phyloP scores from a whole-genome alignment of 129 eudicot species.

The Lactuca saligna region DNA sequence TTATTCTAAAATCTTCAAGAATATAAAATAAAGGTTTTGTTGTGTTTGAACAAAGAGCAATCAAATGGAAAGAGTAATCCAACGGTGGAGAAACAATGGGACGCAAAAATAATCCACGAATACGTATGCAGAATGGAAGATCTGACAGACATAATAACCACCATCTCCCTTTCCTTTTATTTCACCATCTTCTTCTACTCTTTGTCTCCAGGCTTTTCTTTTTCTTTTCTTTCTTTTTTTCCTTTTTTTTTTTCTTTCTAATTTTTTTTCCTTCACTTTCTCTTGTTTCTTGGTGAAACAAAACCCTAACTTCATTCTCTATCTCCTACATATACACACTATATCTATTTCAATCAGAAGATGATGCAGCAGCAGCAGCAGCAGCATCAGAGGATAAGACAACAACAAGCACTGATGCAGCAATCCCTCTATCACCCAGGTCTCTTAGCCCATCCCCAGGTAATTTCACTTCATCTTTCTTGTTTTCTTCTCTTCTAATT shows the following conservation, averaged over 20 bases:
- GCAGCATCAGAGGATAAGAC: slow-evolving; percentile 53
- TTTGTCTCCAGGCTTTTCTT: slow-evolving; percentile 9
- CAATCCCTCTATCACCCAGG: slow-evolving; percentile 86
- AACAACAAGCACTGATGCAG: slow-evolving; percentile 67
- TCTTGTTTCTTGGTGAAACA: not conserved
- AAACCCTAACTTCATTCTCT: slow-evolving; percentile 36
- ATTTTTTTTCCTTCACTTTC: not conserved
- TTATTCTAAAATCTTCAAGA: no score
- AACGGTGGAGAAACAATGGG: slow-evolving; percentile 19
- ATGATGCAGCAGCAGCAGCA: slow-evolving; percentile 58
- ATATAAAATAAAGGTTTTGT: no score
- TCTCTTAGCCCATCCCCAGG: slow-evolving; percentile 64
- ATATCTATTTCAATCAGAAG: slow-evolving; percentile 4
- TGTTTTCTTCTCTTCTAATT: not conserved
- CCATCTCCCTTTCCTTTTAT: slow-evolving; percentile 31
- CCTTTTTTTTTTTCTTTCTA: not conserved
- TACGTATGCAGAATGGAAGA: slow-evolving; percentile 21
- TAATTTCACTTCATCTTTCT: not conserved
- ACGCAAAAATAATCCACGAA: slow-evolving; percentile 22
- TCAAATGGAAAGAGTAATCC: not conserved
- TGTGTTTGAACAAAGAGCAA: not conserved
- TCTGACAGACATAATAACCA: slow-evolving; percentile 34
- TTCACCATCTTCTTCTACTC: slow-evolving; percentile 39
- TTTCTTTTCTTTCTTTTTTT: slow-evolving; percentile 14
- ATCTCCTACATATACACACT: slow-evolving; percentile 12